Percentiles rank a stretch among this genome's conserved stretches.
These are phyloP conservation scores for Iodosphaeria phyllophila DNA, from an alignment of 2,329 filamentous ascomycete species.

Conservation along the genomic window DNA sequence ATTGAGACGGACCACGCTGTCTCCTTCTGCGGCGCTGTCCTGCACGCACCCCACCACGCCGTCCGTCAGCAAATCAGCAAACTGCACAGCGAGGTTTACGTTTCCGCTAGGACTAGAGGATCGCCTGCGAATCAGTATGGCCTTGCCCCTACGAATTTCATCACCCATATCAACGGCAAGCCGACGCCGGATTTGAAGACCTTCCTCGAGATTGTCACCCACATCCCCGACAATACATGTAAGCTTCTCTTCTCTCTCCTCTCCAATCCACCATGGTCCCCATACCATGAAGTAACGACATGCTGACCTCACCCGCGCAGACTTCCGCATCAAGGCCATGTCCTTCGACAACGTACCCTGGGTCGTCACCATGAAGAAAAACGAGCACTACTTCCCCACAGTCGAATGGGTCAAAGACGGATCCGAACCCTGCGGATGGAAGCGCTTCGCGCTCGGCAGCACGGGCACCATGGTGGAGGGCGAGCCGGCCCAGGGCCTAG, in stretches of 20 bases:
- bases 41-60: slow-evolving; percentile 88
- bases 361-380: slow-evolving; percentile 99
- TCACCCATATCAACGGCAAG: slow-evolving; percentile 85
- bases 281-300: slow-evolving; percentile 5
- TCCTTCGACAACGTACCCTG: slow-evolving; percentile 97
- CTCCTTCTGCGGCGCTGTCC: slow-evolving; percentile 83
- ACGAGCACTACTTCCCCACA: slow-evolving; percentile 80
- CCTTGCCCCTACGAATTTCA: slow-evolving; percentile 89
- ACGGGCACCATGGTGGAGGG: slow-evolving; percentile 28
- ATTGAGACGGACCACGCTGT: slow-evolving; percentile 85
- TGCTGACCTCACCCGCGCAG: slow-evolving; percentile 18
- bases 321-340: slow-evolving; percentile 93
- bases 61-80: slow-evolving; percentile 96
- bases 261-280: background rate
- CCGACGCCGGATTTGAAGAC: slow-evolving; percentile 64
- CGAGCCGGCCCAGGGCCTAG: slow-evolving; percentile 33
- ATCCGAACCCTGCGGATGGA: slow-evolving; percentile 40
- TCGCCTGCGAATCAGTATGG: slow-evolving; percentile 81
- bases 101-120: slow-evolving; percentile 68
- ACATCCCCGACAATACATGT: slow-evolving; percentile 91
- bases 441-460: slow-evolving; percentile 41
- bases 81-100: slow-evolving; percentile 90
- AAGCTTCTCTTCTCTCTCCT: slow-evolving; percentile 13
- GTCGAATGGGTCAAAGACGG: slow-evolving; percentile 51
- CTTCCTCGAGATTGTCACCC: slow-evolving; percentile 65